These are phyloP conservation scores for Myxozyma sirexii DNA, from an alignment of 805 yeast species.

Conservation along the genomic window DNA sequence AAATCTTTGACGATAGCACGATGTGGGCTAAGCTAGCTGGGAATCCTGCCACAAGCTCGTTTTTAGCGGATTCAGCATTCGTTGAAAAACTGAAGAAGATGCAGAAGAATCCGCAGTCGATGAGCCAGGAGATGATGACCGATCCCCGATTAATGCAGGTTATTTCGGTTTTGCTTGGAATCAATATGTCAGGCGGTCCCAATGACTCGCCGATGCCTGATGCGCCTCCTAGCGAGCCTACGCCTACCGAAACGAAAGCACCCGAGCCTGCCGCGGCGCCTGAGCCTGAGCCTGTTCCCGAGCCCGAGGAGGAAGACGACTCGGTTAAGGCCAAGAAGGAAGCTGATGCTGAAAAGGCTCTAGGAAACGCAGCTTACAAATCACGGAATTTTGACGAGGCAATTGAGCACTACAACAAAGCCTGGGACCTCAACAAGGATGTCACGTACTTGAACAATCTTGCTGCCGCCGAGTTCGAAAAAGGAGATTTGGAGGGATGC, in stretches of 20 bases:
- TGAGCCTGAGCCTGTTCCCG: slow-evolving; percentile 38
- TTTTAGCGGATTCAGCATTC: slow-evolving; percentile 84
- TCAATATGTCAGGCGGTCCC: slow-evolving; percentile 50
- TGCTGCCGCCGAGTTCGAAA: slow-evolving; percentile 97
- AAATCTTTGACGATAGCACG: slow-evolving; percentile 78
- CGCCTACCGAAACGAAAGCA: slow-evolving; percentile 33
- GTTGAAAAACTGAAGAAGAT: slow-evolving; percentile 61
- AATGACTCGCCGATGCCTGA: slow-evolving; percentile 38
- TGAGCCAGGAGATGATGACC: slow-evolving; percentile 66
- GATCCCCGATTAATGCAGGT: slow-evolving; percentile 90
- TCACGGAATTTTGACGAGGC: slow-evolving; percentile 90
- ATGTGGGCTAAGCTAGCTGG: slow-evolving; percentile 70
- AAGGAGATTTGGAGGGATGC: slow-evolving; percentile 86
- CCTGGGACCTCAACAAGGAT: slow-evolving; percentile 79
- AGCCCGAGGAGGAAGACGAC: slow-evolving; percentile 43
- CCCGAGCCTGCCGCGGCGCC: slow-evolving; percentile 35
- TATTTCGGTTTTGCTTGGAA: slow-evolving; percentile 82
- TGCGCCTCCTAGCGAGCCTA: slow-evolving; percentile 36
- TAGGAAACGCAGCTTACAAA: slow-evolving; percentile 87
- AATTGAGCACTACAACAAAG: slow-evolving; percentile 78
- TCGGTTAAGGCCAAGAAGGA: slow-evolving; percentile 40
- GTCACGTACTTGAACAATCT: slow-evolving; percentile 93
- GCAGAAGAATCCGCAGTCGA: slow-evolving; percentile 72
- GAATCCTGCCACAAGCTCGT: slow-evolving; percentile 85
- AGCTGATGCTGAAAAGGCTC: slow-evolving; percentile 65